Base-by-base conservation (phyloP, 495 filamentous ascomycete genomes). In the Opeltia flavorubescens region DNA sequence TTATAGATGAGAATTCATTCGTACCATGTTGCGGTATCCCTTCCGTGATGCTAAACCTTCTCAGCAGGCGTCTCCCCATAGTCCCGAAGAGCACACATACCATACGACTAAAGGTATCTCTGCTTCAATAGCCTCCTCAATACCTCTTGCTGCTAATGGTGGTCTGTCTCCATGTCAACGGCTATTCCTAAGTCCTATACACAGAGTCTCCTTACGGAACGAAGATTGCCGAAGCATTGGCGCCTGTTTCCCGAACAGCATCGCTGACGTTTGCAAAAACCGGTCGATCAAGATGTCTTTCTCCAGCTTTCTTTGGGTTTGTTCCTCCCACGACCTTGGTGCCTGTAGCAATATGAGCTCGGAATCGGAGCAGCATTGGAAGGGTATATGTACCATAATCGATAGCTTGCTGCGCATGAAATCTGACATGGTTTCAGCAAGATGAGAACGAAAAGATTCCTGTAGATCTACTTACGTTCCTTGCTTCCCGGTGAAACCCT, bases 401-500 rank as follows among this genome's bases (percentile, higher is more conserved):
- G 62, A 99, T 99, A 41, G 91, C 91, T 74, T 95, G 88, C 65
- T 88, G 75, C 50, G 91, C 93, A 62, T 98, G 91, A 74, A 99
- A 99, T 49, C 89, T 96, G 55, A 26, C 42, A 35, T 25, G 21
- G 26, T 36, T 29, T 55, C 55, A 64, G 50, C 61, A 38, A 36
- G 11, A 23, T 29, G 30, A 44, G 17, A 47, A 27, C 15, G 11
- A 21, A 12, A n/a, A 50, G 28, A n/a, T 17, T 26, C 27, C 2
- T 1, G 7, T 2, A 11, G 5, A 2, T 15, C 13, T 11, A 86
- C 89, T 70, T 68, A 95, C 89, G 86, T 89, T 85, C 91, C 89
- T 72, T 98, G 91, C 72, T 84, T 93, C 59, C 91, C 91, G 11
- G 91, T 99, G 66, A 99, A 96, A 46, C 91, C 91, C 69, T 99